Conservation (phyloP, 1,139 yeast species). For the Spathaspora jeffriesii region DNA sequence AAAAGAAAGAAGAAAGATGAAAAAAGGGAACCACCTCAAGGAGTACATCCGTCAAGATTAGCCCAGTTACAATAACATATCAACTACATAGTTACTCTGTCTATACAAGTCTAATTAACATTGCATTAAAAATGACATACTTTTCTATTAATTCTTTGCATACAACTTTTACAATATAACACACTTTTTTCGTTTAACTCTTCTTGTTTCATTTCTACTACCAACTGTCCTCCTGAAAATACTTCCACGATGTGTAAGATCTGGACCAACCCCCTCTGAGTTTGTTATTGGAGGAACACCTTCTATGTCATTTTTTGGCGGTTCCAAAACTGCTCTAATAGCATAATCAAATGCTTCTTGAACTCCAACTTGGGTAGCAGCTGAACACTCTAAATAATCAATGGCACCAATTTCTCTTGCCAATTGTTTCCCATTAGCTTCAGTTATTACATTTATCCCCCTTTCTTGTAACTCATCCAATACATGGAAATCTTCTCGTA, state of each 20-base stretch:
- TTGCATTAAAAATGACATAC: not conserved
- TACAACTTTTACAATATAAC: conserved; percentile 37
- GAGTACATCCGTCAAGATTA: conserved; percentile 60
- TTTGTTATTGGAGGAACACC: not conserved
- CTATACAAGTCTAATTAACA: not conserved
- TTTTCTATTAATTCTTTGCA: not conserved
- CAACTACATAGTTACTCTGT: no score
- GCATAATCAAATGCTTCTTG: conserved; percentile 83
- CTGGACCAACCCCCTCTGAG: not conserved
- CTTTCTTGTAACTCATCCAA: conserved; percentile 69
- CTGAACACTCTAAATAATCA: conserved; percentile 85
- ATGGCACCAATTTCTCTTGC: conserved; percentile 77
- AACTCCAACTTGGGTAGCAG: conserved; percentile 88
- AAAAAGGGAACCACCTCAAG: conserved; percentile 22
- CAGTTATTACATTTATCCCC: conserved; percentile 61
- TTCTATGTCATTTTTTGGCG: conserved; percentile 32
- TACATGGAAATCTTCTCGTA: conserved; percentile 79
- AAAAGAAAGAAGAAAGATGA: conserved; percentile 31
- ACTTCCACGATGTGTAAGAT: not conserved
- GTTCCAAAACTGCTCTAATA: conserved; percentile 67
- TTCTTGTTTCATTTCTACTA: conserved; percentile 15
- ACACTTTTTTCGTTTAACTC: conserved; percentile 49
- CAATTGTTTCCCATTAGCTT: conserved; percentile 63
- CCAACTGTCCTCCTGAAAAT: not conserved
- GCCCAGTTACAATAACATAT: conserved; percentile 2